phyloP scores from a whole-genome alignment of 106 monocot species.

The Dendrobium nobile region DNA sequence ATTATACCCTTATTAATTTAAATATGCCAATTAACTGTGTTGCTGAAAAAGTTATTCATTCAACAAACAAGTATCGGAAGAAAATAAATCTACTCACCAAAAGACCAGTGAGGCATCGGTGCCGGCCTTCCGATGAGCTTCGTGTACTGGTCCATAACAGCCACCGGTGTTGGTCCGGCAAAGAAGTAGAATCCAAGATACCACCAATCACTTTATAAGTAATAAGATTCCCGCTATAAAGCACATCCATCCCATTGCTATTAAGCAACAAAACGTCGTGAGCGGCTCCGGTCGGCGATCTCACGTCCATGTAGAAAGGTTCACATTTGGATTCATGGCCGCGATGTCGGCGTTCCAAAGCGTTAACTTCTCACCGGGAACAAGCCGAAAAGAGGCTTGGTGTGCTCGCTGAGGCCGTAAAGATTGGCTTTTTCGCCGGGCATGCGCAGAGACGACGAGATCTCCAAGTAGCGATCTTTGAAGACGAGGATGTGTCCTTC shows the following conservation, averaged over 20 bases:
- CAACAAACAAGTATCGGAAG: background rate
- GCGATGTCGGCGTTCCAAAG: slow-evolving; percentile 62
- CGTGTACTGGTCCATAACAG: slow-evolving; percentile 49
- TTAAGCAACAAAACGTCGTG: slow-evolving; percentile 53
- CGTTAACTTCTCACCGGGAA: slow-evolving; percentile 45
- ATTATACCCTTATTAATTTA: too few relatives aligned
- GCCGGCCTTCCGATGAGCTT: slow-evolving; percentile 44
- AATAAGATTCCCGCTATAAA: slow-evolving; percentile 25
- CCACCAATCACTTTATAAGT: slow-evolving; percentile 65
- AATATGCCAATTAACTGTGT: too few relatives aligned
- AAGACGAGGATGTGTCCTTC: slow-evolving; percentile 19
- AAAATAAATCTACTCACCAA: slow-evolving; percentile 32
- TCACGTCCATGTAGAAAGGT: slow-evolving; percentile 68
- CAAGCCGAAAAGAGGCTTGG: slow-evolving; percentile 34
- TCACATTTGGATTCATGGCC: slow-evolving; percentile 17
- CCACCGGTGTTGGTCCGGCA: slow-evolving; percentile 34
- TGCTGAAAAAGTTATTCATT: too few relatives aligned
- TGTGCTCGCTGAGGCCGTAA: slow-evolving; percentile 64
- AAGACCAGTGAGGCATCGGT: slow-evolving; percentile 70
- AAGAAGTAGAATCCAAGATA: slow-evolving; percentile 49
- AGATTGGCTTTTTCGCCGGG: slow-evolving; percentile 21
- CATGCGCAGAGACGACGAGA: slow-evolving; percentile 37
- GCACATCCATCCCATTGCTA: slow-evolving; percentile 60
- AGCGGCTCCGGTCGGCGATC: slow-evolving; percentile 14
- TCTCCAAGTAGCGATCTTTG: slow-evolving; percentile 42